Conservation (phyloP, 176 grass and related monocot genomes). For the Elymus sibiricus region DNA sequence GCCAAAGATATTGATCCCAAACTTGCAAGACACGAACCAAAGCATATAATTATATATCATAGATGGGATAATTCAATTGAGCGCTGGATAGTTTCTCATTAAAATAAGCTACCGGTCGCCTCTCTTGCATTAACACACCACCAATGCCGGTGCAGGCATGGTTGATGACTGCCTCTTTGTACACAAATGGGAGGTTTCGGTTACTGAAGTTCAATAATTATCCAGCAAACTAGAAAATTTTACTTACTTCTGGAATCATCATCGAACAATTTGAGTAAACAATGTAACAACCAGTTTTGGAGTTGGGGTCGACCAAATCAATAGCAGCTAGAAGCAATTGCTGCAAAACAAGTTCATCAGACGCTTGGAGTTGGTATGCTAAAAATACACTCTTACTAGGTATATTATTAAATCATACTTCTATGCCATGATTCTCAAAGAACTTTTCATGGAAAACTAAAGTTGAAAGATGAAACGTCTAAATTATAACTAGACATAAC, state of each 20-base stretch:
- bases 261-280: slow-evolving; percentile 98
- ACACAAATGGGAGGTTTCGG: slow-evolving; percentile 23
- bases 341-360: slow-evolving; percentile 41
- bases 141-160: slow-evolving; percentile 29
- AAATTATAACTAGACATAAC: neutral
- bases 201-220: slow-evolving; percentile 1
- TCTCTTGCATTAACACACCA: too few species aligned
- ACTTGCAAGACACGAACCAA: too few species aligned
- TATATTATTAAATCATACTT: neutral
- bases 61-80: too few species aligned
- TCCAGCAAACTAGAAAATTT: slow-evolving; percentile 1
- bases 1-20: too few species aligned
- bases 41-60: too few species aligned
- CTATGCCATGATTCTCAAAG: neutral
- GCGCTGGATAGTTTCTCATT: too few species aligned
- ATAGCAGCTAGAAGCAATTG: slow-evolving; percentile 94
- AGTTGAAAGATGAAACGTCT: neutral
- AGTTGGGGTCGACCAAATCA: slow-evolving; percentile 96
- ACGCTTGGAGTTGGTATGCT: neutral
- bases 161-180: slow-evolving; percentile 93
- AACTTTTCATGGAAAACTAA: neutral
- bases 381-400: neutral
- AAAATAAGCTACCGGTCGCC: too few species aligned
- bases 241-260: slow-evolving; percentile 76
- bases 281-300: slow-evolving; percentile 90